phyloP scores from a whole-genome alignment of 257 asterid genomes.

The Nicotiana attenuata region DNA sequence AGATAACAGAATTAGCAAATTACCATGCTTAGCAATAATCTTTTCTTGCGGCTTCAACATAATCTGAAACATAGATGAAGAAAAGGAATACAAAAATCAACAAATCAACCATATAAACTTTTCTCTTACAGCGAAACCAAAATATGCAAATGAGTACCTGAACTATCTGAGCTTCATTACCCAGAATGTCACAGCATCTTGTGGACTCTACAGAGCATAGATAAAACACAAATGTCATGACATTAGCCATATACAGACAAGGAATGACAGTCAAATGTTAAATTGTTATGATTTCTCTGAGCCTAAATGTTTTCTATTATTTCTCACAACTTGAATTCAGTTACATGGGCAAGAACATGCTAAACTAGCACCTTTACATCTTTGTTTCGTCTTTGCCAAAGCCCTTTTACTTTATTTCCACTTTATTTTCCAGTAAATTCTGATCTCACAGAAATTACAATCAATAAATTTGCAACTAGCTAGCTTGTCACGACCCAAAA shows the following conservation, averaged over 20 bases:
- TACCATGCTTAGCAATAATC: slow-evolving; percentile 88
- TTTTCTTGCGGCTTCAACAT: slow-evolving; percentile 97
- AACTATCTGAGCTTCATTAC: slow-evolving; percentile 98
- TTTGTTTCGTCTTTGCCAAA: too few relatives aligned
- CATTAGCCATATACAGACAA: slow-evolving; percentile 6
- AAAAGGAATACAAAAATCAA: slow-evolving; percentile 3
- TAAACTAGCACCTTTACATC: too few relatives aligned
- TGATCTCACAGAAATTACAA: too few relatives aligned
- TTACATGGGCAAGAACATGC: too few relatives aligned
- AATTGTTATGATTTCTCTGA: background rate
- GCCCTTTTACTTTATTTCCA: too few relatives aligned
- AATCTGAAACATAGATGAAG: slow-evolving; percentile 42
- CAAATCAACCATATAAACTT: slow-evolving; percentile 3
- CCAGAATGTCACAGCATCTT: slow-evolving; percentile 90
- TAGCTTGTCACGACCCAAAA: too few relatives aligned
- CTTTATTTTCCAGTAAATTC: too few relatives aligned
- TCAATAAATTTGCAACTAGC: too few relatives aligned
- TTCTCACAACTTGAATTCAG: too few relatives aligned
- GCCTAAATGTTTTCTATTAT: too few relatives aligned
- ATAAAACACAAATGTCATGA: slow-evolving; percentile 15
- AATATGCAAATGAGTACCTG: slow-evolving; percentile 44
- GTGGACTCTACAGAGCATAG: slow-evolving; percentile 67
- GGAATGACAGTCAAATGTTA: background rate
- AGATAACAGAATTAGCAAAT: slow-evolving; percentile 13
- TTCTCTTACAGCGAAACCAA: background rate